Evolutionary conservation across 768 basidiomycete genomes (phyloP), one percentile per base, ranked within the genome.

Genomic region (Leccinum olivaceopallidum): DNA sequence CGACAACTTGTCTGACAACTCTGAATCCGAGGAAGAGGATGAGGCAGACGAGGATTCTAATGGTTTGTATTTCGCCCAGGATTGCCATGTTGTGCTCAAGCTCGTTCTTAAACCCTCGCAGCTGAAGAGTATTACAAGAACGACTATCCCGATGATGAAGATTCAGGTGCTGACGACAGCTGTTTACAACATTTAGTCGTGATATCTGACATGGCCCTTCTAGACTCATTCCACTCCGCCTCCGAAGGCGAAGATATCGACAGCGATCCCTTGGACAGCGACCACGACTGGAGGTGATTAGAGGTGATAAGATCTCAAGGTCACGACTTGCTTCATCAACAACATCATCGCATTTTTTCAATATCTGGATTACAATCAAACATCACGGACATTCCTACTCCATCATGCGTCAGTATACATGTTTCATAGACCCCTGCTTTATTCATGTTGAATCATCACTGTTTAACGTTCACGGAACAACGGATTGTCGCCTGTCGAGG

Each of bases 21-120:
- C 86, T 22, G 87, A 86, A 44, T 85, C 83, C 0, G 87, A 88
- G 65, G 80, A 80, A 65, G 87, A 85, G 62, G 90, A 90, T 59
- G 87, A 89, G 63, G 90, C 83, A 4, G 90, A 92, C 61, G 92
- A 93, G 65, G 92, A 93, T 66, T 93, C 91, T 0, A 93, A 93
- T 73, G 89, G 91, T 90, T 50, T 42, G 75, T 70, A 10, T 44
- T 12, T 22, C 4, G 51, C 39, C 10, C 30, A 6, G 5, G 34
- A 26, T 34, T 13, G 2, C 42, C 3, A n/a, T 10, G 14, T 24
- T 30, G 5, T 53, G 1, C 57, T 67, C 2, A 69, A 4, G 2
- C 14, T 53, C 16, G 10, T 50, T 49, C 36, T n/a, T 26, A 39
- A 42, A 53, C 6, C 51, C 8, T 34, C 56, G 6, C 65, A 92